Conservation (phyloP, 2,329 filamentous ascomycete genomes). For the Ceratocystiopsis sp. region DNA sequence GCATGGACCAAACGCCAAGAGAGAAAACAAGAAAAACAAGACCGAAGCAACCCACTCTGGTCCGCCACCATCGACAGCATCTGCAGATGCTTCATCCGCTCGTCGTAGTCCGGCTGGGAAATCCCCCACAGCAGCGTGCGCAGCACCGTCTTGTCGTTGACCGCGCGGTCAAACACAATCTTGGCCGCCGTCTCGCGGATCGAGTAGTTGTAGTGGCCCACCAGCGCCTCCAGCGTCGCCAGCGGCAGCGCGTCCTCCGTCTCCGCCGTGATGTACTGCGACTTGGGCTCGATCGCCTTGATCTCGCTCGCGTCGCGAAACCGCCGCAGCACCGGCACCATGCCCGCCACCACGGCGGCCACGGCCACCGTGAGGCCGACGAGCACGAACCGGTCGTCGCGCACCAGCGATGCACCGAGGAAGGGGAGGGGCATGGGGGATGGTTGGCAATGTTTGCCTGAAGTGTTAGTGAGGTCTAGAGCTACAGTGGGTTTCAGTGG, state of each 20-base stretch:
- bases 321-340: constrained; percentile 39
- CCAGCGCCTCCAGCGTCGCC: constrained; percentile 48
- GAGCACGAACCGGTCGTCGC: constrained; percentile 34
- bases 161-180: constrained; percentile 37
- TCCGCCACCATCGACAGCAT: constrained; percentile 39
- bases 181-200: constrained; percentile 52
- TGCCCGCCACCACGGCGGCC: constrained; percentile 37
- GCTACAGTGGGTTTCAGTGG: too few relatives aligned
- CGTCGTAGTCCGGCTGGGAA: constrained; percentile 39
- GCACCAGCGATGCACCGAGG: constrained; percentile 13
- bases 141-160: constrained; percentile 39
- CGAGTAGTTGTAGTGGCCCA: constrained; percentile 54
- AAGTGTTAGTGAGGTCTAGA: too few relatives aligned
- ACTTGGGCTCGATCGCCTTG: constrained; percentile 44
- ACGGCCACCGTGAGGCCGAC: constrained; percentile 40
- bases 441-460: too few relatives aligned
- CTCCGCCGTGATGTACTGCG: constrained; percentile 58
- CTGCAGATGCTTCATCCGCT: constrained; percentile 37
- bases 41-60: constrained; percentile 14
- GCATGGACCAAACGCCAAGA: too few relatives aligned
- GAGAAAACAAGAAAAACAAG: too few relatives aligned
- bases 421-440: too few relatives aligned
- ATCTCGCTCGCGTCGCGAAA: constrained; percentile 51
- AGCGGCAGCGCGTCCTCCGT: constrained; percentile 55
- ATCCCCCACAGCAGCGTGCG: constrained; percentile 38